These are phyloP conservation scores for Pelargonium exstipulatum DNA, from an alignment of 441 rosid genomes.

Conservation along the genomic window DNA sequence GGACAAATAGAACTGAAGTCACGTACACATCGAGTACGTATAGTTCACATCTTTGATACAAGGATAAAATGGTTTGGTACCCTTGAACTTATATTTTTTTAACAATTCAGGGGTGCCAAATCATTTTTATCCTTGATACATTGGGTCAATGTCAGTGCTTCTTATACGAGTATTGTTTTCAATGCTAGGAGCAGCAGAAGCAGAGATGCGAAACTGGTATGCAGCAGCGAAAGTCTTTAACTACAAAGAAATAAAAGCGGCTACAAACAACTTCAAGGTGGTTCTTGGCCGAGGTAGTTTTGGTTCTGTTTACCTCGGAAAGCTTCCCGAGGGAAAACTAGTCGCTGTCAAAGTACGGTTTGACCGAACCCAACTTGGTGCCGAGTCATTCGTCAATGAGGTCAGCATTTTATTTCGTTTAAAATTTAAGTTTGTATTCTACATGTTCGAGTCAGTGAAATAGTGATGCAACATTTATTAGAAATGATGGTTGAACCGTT, in stretches of 20 bases:
- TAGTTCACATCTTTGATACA: slow-evolving; percentile 11
- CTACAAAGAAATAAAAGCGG: slow-evolving; percentile 71
- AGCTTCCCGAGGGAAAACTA: slow-evolving; percentile 63
- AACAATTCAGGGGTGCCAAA: not conserved
- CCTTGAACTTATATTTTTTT: no score
- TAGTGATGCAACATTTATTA: no score
- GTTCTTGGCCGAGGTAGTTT: slow-evolving; percentile 87
- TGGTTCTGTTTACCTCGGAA: slow-evolving; percentile 83
- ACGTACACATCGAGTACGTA: slow-evolving; percentile 43
- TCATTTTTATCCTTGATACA: not conserved
- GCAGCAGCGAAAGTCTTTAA: slow-evolving; percentile 67
- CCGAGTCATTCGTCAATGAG: slow-evolving; percentile 90
- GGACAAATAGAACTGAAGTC: slow-evolving; percentile 42
- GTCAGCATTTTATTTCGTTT: slow-evolving; percentile 25
- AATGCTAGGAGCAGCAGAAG: slow-evolving; percentile 35
- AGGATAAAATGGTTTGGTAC: not conserved
- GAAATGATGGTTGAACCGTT: no score
- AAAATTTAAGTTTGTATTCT: no score
- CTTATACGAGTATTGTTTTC: slow-evolving; percentile 19
- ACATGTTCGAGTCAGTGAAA: no score
- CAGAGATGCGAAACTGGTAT: slow-evolving; percentile 75
- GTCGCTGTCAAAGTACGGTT: slow-evolving; percentile 88
- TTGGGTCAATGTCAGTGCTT: not conserved
- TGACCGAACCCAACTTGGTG: slow-evolving; percentile 77
- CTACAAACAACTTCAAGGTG: slow-evolving; percentile 71